Conservation (phyloP, 2,329 filamentous ascomycete genomes). For the Colletotrichum shisoi region DNA sequence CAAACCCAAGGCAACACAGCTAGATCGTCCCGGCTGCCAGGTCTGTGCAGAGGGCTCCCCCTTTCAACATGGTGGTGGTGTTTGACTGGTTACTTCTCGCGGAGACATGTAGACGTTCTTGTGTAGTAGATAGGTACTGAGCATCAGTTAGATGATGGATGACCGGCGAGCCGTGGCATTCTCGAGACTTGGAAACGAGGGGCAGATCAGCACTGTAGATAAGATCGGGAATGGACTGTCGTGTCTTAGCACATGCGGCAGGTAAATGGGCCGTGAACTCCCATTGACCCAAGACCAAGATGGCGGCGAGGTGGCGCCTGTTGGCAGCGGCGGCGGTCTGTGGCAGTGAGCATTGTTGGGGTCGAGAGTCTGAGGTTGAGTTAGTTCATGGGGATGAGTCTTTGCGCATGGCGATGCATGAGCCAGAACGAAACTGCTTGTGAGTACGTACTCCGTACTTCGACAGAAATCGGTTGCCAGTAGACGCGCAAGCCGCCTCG, state of each 20-base stretch:
- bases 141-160: background rate
- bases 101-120: background rate
- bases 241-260: conserved; percentile 23
- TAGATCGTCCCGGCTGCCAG: conserved; percentile 24
- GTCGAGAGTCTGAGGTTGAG: conserved; percentile 13
- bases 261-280: conserved; percentile 26
- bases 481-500: conserved; percentile 5
- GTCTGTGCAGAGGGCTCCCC: conserved; percentile 20
- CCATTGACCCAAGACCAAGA: conserved; percentile 10
- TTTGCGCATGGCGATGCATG: conserved; percentile 17
- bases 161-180: background rate
- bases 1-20: conserved; percentile 12
- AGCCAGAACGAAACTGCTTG: conserved; percentile 2
- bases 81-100: background rate
- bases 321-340: conserved; percentile 35
- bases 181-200: conserved; percentile 15
- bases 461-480: background rate
- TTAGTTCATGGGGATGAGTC: conserved; percentile 1
- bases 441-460: conserved; percentile 5
- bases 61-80: background rate
- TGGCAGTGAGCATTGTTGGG: conserved; percentile 33
- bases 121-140: too few species aligned
- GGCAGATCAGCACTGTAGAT: conserved; percentile 11
- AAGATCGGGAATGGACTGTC: conserved; percentile 6
- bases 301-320: conserved; percentile 21